Base-by-base conservation (phyloP, 2,329 filamentous ascomycete species). In the Colletotrichum magnum region DNA sequence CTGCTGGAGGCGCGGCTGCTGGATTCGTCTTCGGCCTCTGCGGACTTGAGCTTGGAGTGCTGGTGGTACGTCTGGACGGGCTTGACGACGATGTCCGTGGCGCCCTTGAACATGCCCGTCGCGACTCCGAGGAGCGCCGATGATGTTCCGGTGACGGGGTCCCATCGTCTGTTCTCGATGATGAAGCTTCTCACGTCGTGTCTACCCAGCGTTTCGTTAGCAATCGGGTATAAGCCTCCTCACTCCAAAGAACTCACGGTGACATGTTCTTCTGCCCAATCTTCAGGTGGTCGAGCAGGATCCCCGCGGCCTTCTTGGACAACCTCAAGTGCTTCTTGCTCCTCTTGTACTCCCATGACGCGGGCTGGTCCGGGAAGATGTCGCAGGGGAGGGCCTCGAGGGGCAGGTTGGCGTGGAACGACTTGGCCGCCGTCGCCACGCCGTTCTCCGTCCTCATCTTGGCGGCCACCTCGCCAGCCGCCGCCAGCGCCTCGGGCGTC, bases 241-340 rank as follows among this genome's bases (percentile, higher is more conserved):
- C 10, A 39, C 0, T 0, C 3, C 2, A 5, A 24, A 2, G 5
- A 3, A 45, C 61, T 21, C 18, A 68, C 65, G 21, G 36, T 28
- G 59, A 65, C 60, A 68, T 64, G 6, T 65, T 58, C 26, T 65
- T 68, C 6, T 56, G 53, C 1, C 56, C 65, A 32, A 90, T 77
- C 74, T 85, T 86, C 69, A 84, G 83, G 72, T 85, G 81, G 59
- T 87, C 81, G 4, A 86, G 80, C 6, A 90, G 73, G 0, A 89
- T 76, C 48, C 87, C 83, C 0, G 87, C 87, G 3, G 88, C 88
- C 18, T 87, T 74, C 1, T 86, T 81, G 3, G 83, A 87, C 0
- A 90, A 75, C 56, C 83, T 81, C 21, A 88, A 72, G 9, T 78
- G 26, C 6, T 56, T 77, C 1, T 83, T 84, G 71, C 72, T 63